Conservation (phyloP, 2,329 filamentous ascomycete species). For the Penicillium sp. region DNA sequence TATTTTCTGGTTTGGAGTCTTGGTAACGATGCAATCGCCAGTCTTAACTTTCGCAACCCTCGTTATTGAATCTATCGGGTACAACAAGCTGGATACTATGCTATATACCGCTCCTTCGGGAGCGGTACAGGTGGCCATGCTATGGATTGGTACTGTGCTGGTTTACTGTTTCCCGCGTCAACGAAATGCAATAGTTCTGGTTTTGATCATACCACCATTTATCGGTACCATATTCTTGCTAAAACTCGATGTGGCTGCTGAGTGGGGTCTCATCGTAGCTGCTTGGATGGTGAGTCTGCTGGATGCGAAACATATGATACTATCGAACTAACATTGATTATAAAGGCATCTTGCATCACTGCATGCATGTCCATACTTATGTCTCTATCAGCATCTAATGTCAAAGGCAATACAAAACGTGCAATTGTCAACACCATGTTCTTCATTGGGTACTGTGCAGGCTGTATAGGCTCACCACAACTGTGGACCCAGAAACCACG, state of each 20-base stretch:
- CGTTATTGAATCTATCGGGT: conserved; percentile 54
- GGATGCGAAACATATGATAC: neutral
- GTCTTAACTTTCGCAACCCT: conserved; percentile 56
- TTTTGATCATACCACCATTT: conserved; percentile 49
- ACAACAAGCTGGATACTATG: conserved; percentile 51
- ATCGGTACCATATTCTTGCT: conserved; percentile 52
- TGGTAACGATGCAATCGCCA: conserved; percentile 53
- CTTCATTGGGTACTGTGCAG: conserved; percentile 56
- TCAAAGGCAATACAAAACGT: conserved; percentile 58
- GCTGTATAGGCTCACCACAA: conserved; percentile 54
- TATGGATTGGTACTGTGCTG: conserved; percentile 55
- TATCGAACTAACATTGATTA: neutral
- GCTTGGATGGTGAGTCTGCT: conserved; percentile 49
- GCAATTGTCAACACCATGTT: conserved; percentile 53
- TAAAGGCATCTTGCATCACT: conserved; percentile 48
- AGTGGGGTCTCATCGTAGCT: conserved; percentile 55
- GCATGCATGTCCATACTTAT: conserved; percentile 49
- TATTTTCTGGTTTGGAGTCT: conserved; percentile 51
- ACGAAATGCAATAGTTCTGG: conserved; percentile 45
- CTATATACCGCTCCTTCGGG: conserved; percentile 55
- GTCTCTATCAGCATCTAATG: conserved; percentile 53
- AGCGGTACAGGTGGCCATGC: conserved; percentile 50
- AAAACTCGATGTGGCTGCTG: conserved; percentile 43
- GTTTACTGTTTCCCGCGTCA: conserved; percentile 45
- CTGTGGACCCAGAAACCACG: conserved; percentile 50